Evolutionary conservation across 768 basidiomycete species (phyloP).

Genomic region (Cytidiella melzeri): DNA sequence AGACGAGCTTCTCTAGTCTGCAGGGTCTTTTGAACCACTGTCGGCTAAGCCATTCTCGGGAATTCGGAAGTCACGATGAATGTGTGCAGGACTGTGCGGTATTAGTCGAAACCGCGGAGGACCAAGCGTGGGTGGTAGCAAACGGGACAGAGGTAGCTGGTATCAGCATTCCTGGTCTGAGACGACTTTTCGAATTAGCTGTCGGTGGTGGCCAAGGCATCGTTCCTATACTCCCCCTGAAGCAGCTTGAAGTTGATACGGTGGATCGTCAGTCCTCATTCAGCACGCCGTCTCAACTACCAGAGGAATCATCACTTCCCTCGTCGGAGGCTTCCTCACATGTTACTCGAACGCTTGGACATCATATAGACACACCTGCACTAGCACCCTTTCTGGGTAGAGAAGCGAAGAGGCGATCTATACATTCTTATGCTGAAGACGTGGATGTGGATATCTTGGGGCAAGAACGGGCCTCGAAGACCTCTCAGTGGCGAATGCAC

Average conservation of each 20-base stretch:
- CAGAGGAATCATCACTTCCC: neutral
- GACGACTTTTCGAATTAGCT: slow-evolving; percentile 44
- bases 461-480: slow-evolving; percentile 2
- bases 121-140: slow-evolving; percentile 28
- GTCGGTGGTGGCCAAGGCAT: slow-evolving; percentile 30
- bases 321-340: slow-evolving; percentile 24
- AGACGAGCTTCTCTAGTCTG: slow-evolving; percentile 44
- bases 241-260: neutral
- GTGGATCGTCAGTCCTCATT: neutral
- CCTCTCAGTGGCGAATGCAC: slow-evolving; percentile 29
- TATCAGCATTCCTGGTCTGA: slow-evolving; percentile 38
- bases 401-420: slow-evolving; percentile 34
- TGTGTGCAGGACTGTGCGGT: slow-evolving; percentile 42
- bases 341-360: slow-evolving; percentile 42
- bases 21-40: slow-evolving; percentile 50
- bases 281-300: neutral
- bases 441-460: slow-evolving; percentile 29
- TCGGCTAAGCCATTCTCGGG: slow-evolving; percentile 40
- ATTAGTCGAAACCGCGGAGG: slow-evolving; percentile 27
- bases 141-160: slow-evolving; percentile 36
- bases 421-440: slow-evolving; percentile 32
- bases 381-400: slow-evolving; percentile 46
- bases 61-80: slow-evolving; percentile 46
- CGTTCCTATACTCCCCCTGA: slow-evolving; percentile 6
- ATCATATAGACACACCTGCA: slow-evolving; percentile 45